Evolutionary conservation across 1,284 basidiomycete species (phyloP).

Genomic region (Sanghuangporus weigelae): DNA sequence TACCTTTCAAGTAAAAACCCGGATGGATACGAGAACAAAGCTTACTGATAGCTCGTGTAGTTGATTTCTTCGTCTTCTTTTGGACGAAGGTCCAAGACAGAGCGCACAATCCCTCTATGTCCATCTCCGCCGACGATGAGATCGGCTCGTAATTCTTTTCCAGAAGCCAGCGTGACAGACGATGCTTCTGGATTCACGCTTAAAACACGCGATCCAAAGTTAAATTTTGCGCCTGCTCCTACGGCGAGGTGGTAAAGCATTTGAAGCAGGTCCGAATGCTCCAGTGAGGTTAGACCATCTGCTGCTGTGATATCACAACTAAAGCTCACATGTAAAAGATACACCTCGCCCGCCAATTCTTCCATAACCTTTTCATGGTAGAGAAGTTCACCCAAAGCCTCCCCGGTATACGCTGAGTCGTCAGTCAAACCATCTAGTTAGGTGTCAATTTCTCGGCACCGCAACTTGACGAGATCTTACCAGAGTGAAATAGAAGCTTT

Average conservation of each 20-base stretch:
- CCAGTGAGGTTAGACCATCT: background rate
- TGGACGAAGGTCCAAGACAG: conserved; percentile 24
- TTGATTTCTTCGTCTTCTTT: background rate
- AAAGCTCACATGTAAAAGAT: conserved; percentile 4
- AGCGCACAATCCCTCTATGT: conserved; percentile 30
- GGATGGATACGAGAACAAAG: background rate
- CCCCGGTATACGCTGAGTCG: conserved; percentile 29
- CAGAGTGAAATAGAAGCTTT: conserved; percentile 1
- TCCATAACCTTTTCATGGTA: conserved; percentile 40
- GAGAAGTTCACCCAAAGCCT: background rate
- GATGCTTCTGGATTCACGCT: conserved; percentile 30
- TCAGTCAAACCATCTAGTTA: background rate
- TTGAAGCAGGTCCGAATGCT: conserved; percentile 43
- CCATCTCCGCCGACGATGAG: conserved; percentile 70
- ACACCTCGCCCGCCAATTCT: conserved; percentile 48
- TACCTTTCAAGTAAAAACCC: background rate
- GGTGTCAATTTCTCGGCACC: background rate
- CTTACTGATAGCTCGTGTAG: background rate
- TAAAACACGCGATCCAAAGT: conserved; percentile 33
- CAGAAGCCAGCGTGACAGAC: conserved; percentile 37
- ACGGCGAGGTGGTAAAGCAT: conserved; percentile 43
- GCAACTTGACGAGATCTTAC: background rate
- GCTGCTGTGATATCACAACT: background rate
- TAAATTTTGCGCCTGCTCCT: conserved; percentile 37
- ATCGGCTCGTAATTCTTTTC: conserved; percentile 44